phyloP scores from a whole-genome alignment of 805 yeast species.

The Wickerhamomyces sydowiorum region DNA sequence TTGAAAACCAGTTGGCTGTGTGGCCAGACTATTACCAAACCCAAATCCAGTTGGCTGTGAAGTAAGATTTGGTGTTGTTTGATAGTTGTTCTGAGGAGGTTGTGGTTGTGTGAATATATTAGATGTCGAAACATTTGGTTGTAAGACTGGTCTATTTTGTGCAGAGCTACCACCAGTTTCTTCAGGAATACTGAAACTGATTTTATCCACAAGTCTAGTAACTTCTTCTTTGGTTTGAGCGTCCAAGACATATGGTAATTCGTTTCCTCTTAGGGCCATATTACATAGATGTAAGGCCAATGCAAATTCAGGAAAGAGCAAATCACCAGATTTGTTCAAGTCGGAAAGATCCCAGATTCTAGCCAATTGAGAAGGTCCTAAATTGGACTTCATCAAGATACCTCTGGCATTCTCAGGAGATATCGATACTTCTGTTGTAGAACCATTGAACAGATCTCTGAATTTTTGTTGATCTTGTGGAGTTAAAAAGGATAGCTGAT shows the following conservation, averaged over 20 bases:
- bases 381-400: constrained; percentile 73
- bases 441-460: constrained; percentile 74
- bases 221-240: constrained; percentile 76
- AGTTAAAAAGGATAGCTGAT: constrained; percentile 74
- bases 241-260: constrained; percentile 69
- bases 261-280: constrained; percentile 66
- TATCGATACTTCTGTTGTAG: constrained; percentile 55
- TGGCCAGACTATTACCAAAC: background rate
- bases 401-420: constrained; percentile 72
- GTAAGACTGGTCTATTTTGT: constrained; percentile 18
- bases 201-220: constrained; percentile 77
- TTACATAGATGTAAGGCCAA: constrained; percentile 86
- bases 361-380: constrained; percentile 69
- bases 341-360: constrained; percentile 90
- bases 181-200: constrained; percentile 72
- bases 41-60: constrained; percentile 3
- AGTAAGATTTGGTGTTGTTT: constrained; percentile 5
- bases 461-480: constrained; percentile 81
- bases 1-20: constrained; percentile 16
- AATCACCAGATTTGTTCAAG: constrained; percentile 75
- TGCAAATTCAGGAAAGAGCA: constrained; percentile 92
- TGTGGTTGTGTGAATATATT: constrained; percentile 14
- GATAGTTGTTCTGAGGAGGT: constrained; percentile 23
- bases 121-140: background rate
- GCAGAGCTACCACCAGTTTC: constrained; percentile 13